Evolutionary conservation across 805 yeast species (phyloP).

Genomic region (Brettanomyces anomalus): DNA sequence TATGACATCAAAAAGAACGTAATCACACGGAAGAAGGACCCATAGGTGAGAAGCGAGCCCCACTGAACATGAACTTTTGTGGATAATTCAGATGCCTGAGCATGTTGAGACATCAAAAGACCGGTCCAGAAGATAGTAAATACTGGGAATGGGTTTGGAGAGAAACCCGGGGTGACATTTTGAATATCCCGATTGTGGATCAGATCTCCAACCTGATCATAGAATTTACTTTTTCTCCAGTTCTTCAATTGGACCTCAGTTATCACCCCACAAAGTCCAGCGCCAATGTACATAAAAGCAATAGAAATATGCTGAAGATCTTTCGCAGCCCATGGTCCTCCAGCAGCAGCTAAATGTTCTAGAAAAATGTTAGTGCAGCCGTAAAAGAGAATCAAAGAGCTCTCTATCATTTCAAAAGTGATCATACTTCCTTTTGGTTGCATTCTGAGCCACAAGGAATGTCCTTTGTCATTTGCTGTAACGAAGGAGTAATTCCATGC

Average conservation of each 20-base stretch:
- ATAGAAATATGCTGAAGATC: constrained; percentile 86
- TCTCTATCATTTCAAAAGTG: constrained; percentile 82
- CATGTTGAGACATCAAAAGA: constrained; percentile 87
- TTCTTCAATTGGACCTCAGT: constrained; percentile 56
- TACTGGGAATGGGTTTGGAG: constrained; percentile 92
- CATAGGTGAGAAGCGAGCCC: constrained; percentile 82
- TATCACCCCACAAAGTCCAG: constrained; percentile 85
- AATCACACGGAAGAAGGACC: constrained; percentile 63
- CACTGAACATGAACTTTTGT: constrained; percentile 83
- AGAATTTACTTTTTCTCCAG: constrained; percentile 41
- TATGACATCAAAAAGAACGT: constrained; percentile 52
- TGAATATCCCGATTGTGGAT: constrained; percentile 11
- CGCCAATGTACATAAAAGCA: constrained; percentile 86
- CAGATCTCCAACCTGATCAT: constrained; percentile 12
- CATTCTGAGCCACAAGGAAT: constrained; percentile 26
- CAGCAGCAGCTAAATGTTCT: constrained; percentile 75
- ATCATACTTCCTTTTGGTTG: constrained; percentile 37
- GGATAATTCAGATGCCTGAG: constrained; percentile 71
- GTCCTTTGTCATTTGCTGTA: constrained; percentile 14
- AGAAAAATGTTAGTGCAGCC: constrained; percentile 85
- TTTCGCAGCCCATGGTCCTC: constrained; percentile 82
- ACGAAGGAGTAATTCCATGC: constrained; percentile 66
- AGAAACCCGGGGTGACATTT: constrained; percentile 58
- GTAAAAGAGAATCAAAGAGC: constrained; percentile 72
- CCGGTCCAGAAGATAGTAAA: constrained; percentile 97